These are phyloP conservation scores for Fusarium nematophilum DNA, from an alignment of 2,329 filamentous ascomycete genomes.

Conservation along the genomic window DNA sequence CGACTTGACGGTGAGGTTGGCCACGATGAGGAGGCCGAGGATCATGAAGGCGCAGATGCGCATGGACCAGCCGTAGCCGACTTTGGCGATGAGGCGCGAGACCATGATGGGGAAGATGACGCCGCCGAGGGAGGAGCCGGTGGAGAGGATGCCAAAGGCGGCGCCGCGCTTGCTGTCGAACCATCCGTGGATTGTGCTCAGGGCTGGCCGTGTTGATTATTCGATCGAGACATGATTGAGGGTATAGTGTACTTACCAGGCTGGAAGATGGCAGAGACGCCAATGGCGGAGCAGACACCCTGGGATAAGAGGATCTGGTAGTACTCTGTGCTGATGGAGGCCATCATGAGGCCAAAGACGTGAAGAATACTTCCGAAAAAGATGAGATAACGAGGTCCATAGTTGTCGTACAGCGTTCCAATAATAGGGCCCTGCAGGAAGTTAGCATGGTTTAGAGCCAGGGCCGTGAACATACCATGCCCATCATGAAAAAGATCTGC, in stretches of 20 bases:
- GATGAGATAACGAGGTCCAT: conserved; percentile 68
- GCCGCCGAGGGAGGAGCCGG: conserved; percentile 52
- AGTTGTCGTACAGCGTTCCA: conserved; percentile 72
- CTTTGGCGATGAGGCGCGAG: conserved; percentile 46
- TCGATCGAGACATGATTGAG: neutral
- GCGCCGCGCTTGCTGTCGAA: conserved; percentile 49
- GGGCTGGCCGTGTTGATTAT: conserved; percentile 26
- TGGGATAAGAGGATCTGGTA: conserved; percentile 56
- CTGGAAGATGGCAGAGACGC: conserved; percentile 50
- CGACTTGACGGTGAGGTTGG: conserved; percentile 46
- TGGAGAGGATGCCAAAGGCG: conserved; percentile 51
- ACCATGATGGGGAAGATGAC: conserved; percentile 57
- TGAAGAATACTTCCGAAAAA: conserved; percentile 64
- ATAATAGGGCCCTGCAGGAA: conserved; percentile 63
- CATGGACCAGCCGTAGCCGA: conserved; percentile 56
- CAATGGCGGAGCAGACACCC: conserved; percentile 52
- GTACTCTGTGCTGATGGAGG: conserved; percentile 58
- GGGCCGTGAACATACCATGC: conserved; percentile 46
- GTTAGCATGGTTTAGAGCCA: conserved; percentile 1
- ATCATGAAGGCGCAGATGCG: conserved; percentile 53
- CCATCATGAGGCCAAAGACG: conserved; percentile 73
- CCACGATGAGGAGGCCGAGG: conserved; percentile 46
- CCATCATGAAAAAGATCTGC: conserved; percentile 66
- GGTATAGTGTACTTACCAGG: conserved; percentile 32
- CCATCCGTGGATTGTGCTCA: conserved; percentile 49